Conservation (phyloP, 345 rosid species). For the Brassica carinata region DNA sequence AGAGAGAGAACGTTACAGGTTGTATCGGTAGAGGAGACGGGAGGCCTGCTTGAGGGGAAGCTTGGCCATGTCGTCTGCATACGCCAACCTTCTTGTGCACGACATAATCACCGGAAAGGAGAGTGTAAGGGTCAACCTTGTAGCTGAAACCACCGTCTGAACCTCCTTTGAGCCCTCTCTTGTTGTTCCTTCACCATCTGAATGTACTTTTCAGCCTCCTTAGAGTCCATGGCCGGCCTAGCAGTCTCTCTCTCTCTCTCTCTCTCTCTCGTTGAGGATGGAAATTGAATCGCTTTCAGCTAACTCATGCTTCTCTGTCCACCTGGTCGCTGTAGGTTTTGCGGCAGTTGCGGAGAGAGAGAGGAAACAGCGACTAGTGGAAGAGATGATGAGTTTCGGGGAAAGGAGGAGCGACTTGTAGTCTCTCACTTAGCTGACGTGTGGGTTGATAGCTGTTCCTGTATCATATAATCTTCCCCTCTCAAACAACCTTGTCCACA, state of each 20-base stretch:
- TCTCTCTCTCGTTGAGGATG: conserved; percentile 61
- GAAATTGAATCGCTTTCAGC: conserved; percentile 62
- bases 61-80: conserved; percentile 97
- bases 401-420: conserved; percentile 12
- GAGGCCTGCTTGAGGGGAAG: conserved; percentile 91
- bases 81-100: conserved; percentile 94
- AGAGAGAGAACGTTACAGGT: conserved; percentile 55
- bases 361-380: conserved; percentile 37
- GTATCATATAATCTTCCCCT: too few relatives aligned
- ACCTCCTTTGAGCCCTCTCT: conserved; percentile 70
- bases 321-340: conserved; percentile 31
- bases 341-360: conserved; percentile 43
- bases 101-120: conserved; percentile 80
- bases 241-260: conserved; percentile 54
- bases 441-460: too few relatives aligned
- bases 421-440: too few relatives aligned
- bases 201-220: conserved; percentile 87
- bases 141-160: conserved; percentile 54
- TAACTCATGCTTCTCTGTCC: conserved; percentile 48
- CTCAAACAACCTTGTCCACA: too few relatives aligned
- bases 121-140: conserved; percentile 83
- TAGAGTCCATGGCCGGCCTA: conserved; percentile 63
- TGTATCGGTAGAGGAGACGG: conserved; percentile 86
- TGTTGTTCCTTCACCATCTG: conserved; percentile 83
- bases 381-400: conserved; percentile 32